Evolutionary conservation across 1,139 yeast genomes (phyloP).

Genomic region (Blastobotrys ciferrii): DNA sequence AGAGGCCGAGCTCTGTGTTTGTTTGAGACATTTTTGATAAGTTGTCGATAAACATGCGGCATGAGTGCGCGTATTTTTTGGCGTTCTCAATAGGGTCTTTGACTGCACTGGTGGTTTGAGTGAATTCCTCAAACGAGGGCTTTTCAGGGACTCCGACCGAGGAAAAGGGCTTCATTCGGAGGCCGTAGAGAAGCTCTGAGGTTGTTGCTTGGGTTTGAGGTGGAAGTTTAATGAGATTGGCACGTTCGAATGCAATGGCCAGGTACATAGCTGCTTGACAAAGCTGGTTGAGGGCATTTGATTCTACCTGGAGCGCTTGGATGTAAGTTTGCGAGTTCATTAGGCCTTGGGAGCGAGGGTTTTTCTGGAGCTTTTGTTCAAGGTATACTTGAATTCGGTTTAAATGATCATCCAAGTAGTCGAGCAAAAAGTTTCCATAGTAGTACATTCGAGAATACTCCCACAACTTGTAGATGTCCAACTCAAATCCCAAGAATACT

Average conservation of each 20-base stretch:
- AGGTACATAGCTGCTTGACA: slow-evolving; percentile 43
- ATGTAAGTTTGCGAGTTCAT: slow-evolving; percentile 26
- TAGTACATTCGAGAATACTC: slow-evolving; percentile 70
- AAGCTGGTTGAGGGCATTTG: slow-evolving; percentile 40
- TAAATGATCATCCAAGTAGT: slow-evolving; percentile 50
- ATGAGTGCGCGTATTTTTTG: slow-evolving; percentile 20
- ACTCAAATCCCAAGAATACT: slow-evolving; percentile 71
- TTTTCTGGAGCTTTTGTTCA: slow-evolving; percentile 36
- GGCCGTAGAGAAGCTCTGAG: slow-evolving; percentile 53
- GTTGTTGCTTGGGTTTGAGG: slow-evolving; percentile 44
- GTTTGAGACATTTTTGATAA: slow-evolving; percentile 23
- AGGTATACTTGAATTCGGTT: slow-evolving; percentile 48
- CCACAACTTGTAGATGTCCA: slow-evolving; percentile 69
- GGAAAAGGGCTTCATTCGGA: slow-evolving; percentile 80
- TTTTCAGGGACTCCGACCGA: slow-evolving; percentile 76
- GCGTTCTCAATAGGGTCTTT: slow-evolving; percentile 22
- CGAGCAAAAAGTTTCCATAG: slow-evolving; percentile 57
- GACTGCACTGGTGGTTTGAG: slow-evolving; percentile 3
- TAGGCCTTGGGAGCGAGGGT: slow-evolving; percentile 7
- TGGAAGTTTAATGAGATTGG: slow-evolving; percentile 29
- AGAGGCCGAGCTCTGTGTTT: slow-evolving; percentile 31
- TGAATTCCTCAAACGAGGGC: slow-evolving; percentile 45
- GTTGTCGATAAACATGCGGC: slow-evolving; percentile 25
- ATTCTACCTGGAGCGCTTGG: slow-evolving; percentile 39
- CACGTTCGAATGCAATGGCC: slow-evolving; percentile 41